A percentile compares a stretch with the other conserved stretches of the same genome.
Evolutionary conservation across 768 basidiomycete genomes (phyloP).

Genomic region (Pleurotus giganteus): DNA sequence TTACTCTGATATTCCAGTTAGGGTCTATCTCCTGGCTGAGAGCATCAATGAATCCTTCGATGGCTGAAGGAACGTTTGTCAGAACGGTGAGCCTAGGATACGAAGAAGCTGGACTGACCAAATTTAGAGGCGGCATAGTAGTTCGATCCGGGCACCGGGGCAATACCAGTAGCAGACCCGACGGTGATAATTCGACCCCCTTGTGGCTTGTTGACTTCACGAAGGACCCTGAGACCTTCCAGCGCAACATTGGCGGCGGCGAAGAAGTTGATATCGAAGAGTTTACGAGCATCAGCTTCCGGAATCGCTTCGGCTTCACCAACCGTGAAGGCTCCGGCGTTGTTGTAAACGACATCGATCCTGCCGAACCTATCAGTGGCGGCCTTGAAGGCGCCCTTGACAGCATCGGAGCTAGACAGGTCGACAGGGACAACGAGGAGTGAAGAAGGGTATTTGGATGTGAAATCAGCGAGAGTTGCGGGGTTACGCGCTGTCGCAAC

Average conservation of each 20-base stretch:
- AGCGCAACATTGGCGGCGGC: constrained; percentile 31
- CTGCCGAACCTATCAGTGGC: constrained; percentile 31
- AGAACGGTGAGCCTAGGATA: constrained; percentile 14
- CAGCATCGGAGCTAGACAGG: constrained; percentile 29
- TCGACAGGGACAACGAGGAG: constrained; percentile 36
- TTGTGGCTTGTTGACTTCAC: constrained; percentile 35
- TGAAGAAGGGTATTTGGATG: constrained; percentile 22
- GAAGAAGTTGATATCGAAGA: constrained; percentile 41
- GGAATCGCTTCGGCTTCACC: constrained; percentile 37
- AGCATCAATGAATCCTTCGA: constrained; percentile 38
- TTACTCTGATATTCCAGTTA: constrained; percentile 46
- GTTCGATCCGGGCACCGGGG: constrained; percentile 23
- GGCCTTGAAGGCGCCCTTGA: constrained; percentile 27
- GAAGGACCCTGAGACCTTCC: constrained; percentile 31
- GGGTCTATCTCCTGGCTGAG: constrained; percentile 40
- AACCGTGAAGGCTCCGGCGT: constrained; percentile 32
- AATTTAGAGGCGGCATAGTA: constrained; percentile 24
- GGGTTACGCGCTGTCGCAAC: constrained; percentile 39
- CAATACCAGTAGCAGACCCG: constrained; percentile 29
- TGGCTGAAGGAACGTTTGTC: constrained; percentile 21
- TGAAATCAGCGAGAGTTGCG: constrained; percentile 26
- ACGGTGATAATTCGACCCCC: constrained; percentile 38
- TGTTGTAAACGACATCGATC: constrained; percentile 41
- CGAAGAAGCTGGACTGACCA: constrained; percentile 8
- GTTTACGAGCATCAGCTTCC: constrained; percentile 28